Base-by-base conservation (phyloP, 352 stramenopile species). In the Peronospora destructor region DNA sequence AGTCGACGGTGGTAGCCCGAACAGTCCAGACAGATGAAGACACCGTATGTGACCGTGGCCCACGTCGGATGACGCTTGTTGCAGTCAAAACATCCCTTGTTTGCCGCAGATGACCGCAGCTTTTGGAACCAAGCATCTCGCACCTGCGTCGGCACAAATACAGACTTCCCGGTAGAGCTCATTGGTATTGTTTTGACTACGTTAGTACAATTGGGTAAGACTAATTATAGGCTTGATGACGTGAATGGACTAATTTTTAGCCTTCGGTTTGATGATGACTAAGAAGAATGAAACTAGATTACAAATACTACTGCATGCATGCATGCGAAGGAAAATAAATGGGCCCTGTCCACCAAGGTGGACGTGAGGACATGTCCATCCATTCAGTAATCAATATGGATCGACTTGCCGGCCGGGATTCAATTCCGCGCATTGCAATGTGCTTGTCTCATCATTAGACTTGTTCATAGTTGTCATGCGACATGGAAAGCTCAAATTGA, bases 11-110 rank as follows among this genome's bases (percentile, higher is more conserved):
- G 94, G 56, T 97, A 91, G 0, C 86, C 91, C 2, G 86, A 96
- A 68, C 93, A 98, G 58, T 97, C 92, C 35, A 98, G 72, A 58
- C 94, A 98, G 56, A 98, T 97, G 56, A 98, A 97, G 34, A 98
- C 87, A 56, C 94, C 94, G 65, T 97, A 98, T 12, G 85, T 96
- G 50, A 96, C 91, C 1, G 87, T 97, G 11, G 92, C 92, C 94
- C 94, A 98, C 41, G 77, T 96, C 32, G 94, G 94, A 65, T 98
- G 97, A 28, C 88, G 81, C 46, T 95, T 95, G 57, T 86, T 93
- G 73, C 94, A 98, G 74, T 98, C 94, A 64, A 98, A 98, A 71
- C 94, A 98, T 49, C 80, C 64, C 51, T 95, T 95, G 55, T 95
- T 95, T 41, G 84, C 84, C 16, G 71, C 70, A 14, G 64, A 61